Conservation (phyloP, 2,329 filamentous ascomycete species). For the Arthroderma sp. region DNA sequence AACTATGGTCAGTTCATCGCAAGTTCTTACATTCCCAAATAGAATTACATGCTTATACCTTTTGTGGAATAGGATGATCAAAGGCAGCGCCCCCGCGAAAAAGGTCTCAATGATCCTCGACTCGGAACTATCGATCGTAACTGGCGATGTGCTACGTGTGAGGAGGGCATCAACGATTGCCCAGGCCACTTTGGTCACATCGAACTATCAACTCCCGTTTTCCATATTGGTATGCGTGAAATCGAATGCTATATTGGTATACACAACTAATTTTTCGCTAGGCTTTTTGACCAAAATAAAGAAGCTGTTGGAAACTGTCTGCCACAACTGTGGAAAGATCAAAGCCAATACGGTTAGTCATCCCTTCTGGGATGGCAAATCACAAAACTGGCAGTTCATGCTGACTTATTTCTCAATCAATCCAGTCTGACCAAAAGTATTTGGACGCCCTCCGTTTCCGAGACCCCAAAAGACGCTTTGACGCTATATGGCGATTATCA, state of each 20-base stretch:
- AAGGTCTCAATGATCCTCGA: constrained; percentile 87
- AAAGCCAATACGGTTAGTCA: constrained; percentile 95
- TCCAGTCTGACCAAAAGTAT: constrained; percentile 73
- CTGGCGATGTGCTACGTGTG: constrained; percentile 91
- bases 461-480: constrained; percentile 90
- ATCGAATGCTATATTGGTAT: constrained; percentile 1
- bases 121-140: constrained; percentile 93
- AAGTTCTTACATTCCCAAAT: background rate
- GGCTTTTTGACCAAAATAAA: constrained; percentile 99
- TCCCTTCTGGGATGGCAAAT: constrained; percentile 45
- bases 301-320: constrained; percentile 96
- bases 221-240: constrained; percentile 52
- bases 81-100: constrained; percentile 76
- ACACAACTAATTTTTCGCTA: constrained; percentile 27
- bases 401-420: constrained; percentile 27
- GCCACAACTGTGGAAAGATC: constrained; percentile 97
- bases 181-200: constrained; percentile 98
- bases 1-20: constrained; percentile 55
- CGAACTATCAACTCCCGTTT: constrained; percentile 91
- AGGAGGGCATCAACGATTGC: constrained; percentile 89
- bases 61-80: constrained; percentile 56
- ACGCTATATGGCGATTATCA: constrained; percentile 80
- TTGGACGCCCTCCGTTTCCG: constrained; percentile 66
- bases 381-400: constrained; percentile 35
- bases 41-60: constrained; percentile 5